These are phyloP conservation scores for Groenewaldozyma tartarivorans DNA, from an alignment of 805 yeast genomes.

Conservation along the genomic window DNA sequence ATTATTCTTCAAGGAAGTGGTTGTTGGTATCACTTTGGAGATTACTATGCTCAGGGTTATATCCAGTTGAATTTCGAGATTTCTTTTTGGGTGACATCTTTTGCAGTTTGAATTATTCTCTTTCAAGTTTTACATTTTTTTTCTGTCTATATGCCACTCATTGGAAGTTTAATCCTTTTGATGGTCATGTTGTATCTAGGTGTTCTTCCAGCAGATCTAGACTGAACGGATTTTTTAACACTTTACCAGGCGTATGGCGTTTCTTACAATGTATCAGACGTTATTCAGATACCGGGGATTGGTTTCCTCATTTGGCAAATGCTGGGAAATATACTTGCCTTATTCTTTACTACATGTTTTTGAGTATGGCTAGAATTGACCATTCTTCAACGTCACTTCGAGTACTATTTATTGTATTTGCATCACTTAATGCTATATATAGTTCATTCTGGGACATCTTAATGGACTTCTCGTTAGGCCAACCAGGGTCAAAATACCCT, in stretches of 20 bases:
- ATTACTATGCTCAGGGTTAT: constrained; percentile 69
- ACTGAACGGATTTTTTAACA: constrained; percentile 70
- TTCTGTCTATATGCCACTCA: constrained; percentile 70
- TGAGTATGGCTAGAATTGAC: constrained; percentile 72
- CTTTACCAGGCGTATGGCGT: constrained; percentile 87
- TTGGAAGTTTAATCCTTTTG: constrained; percentile 41
- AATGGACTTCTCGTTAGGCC: constrained; percentile 93
- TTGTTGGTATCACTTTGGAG: constrained; percentile 61
- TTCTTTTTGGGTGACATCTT: constrained; percentile 88
- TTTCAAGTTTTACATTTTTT: constrained; percentile 78
- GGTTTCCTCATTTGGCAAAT: constrained; percentile 94
- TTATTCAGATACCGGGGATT: constrained; percentile 84
- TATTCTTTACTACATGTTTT: constrained; percentile 54
- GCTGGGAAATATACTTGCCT: constrained; percentile 67
- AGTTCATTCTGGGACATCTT: constrained; percentile 79
- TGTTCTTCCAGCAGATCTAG: constrained; percentile 74
- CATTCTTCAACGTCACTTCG: constrained; percentile 30
- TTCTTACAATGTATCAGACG: constrained; percentile 85
- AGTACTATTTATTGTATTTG: constrained; percentile 62
- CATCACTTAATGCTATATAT: constrained; percentile 58
- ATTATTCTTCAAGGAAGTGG: constrained; percentile 68
- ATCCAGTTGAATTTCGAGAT: constrained; percentile 92
- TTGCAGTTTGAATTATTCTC: constrained; percentile 78
- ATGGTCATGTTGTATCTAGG: constrained; percentile 19
- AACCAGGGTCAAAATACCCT: constrained; percentile 45